phyloP scores from a whole-genome alignment of 2,329 filamentous ascomycete species.

The Ceratocystis papillata region DNA sequence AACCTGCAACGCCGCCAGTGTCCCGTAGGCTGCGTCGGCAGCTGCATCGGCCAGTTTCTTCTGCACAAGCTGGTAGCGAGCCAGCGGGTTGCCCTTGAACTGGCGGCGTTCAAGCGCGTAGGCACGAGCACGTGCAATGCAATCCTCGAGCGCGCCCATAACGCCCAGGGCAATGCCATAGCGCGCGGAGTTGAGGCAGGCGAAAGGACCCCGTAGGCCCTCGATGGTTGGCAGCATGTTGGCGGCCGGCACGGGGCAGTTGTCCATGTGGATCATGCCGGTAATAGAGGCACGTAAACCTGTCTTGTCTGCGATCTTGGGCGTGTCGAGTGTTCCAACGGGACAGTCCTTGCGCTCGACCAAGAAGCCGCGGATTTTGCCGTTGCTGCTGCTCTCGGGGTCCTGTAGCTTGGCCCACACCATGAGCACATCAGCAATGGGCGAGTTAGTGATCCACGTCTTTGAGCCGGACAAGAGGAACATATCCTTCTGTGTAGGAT shows the following conservation, averaged over 20 bases:
- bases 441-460: slow-evolving; percentile 94
- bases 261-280: slow-evolving; percentile 94
- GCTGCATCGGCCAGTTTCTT: slow-evolving; percentile 92
- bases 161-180: slow-evolving; percentile 90
- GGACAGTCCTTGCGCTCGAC: slow-evolving; percentile 79
- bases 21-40: slow-evolving; percentile 83
- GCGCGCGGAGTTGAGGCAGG: slow-evolving; percentile 84
- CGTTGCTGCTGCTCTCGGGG: slow-evolving; percentile 39
- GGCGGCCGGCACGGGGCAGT: slow-evolving; percentile 72
- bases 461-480: slow-evolving; percentile 70
- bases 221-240: slow-evolving; percentile 93
- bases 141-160: slow-evolving; percentile 90
- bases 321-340: slow-evolving; percentile 80
- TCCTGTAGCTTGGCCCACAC: slow-evolving; percentile 90
- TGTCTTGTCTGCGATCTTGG: slow-evolving; percentile 88
- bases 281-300: slow-evolving; percentile 87
- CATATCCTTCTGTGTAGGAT: slow-evolving; percentile 74
- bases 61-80: slow-evolving; percentile 92
- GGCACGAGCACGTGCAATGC: slow-evolving; percentile 63
- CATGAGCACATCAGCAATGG: slow-evolving; percentile 72
- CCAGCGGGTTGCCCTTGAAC: slow-evolving; percentile 90
- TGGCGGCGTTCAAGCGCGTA: slow-evolving; percentile 92
- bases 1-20: slow-evolving; percentile 82
- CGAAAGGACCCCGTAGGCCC: slow-evolving; percentile 79
- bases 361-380: slow-evolving; percentile 88